Percentiles rank a stretch among this genome's conserved stretches.
Evolutionary conservation across 441 rosid genomes (phyloP).

Genomic region (Gossypium davidsonii): DNA sequence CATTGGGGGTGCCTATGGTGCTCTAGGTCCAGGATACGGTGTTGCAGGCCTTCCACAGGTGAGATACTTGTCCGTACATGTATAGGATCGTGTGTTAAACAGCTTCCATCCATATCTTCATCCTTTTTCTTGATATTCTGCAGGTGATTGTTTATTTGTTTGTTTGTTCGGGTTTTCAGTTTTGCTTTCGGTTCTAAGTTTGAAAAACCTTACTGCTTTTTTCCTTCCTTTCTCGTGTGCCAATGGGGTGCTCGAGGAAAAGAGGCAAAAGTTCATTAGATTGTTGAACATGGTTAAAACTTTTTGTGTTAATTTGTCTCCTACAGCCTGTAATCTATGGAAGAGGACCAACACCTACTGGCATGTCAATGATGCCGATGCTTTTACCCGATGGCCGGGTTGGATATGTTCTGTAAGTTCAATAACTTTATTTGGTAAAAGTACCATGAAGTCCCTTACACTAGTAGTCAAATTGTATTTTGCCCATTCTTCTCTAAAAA

Average conservation of each 20-base stretch:
- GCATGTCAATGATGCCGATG: slow-evolving; percentile 98
- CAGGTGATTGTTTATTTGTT: neutral
- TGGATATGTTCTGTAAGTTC: slow-evolving; percentile 87
- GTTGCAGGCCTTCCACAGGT: slow-evolving; percentile 75
- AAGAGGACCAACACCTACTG: slow-evolving; percentile 66
- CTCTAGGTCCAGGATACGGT: slow-evolving; percentile 64
- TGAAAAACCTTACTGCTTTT: neutral
- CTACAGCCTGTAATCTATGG: slow-evolving; percentile 83
- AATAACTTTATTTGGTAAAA: neutral
- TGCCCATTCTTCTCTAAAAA: no score
- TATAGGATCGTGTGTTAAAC: neutral
- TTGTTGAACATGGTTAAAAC: neutral
- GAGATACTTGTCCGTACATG: slow-evolving; percentile 21
- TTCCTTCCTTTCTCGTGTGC: neutral
- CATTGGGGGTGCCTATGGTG: slow-evolving; percentile 63
- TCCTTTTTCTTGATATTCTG: neutral
- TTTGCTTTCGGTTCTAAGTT: neutral
- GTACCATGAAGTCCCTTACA: no score
- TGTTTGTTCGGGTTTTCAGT: neutral
- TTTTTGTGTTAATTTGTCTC: neutral
- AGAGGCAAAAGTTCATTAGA: neutral
- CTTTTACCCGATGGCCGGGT: slow-evolving; percentile 91
- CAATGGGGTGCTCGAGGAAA: neutral
- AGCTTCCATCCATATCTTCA: neutral
- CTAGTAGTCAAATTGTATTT: no score